Conservation (phyloP, 2,329 filamentous ascomycete genomes). For the Fusarium robinianum region DNA sequence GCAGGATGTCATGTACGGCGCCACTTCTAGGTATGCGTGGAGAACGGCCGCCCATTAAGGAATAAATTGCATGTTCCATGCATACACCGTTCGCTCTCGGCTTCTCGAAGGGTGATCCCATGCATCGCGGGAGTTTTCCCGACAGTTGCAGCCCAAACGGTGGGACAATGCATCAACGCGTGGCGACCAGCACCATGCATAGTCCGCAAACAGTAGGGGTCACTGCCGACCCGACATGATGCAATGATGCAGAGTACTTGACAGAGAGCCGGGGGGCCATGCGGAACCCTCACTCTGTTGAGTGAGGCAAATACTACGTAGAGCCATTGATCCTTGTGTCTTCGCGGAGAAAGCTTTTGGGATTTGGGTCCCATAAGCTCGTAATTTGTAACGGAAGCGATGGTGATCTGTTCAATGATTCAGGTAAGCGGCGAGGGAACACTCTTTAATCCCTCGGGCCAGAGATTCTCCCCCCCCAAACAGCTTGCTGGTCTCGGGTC, state of each 20-base stretch:
- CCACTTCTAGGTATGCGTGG: background rate
- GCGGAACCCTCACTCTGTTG: too few relatives aligned
- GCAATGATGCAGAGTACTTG: background rate
- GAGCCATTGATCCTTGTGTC: background rate
- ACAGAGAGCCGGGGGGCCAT: background rate
- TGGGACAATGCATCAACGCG: background rate
- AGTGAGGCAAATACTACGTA: too few relatives aligned
- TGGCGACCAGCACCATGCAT: background rate
- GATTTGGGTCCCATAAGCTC: background rate
- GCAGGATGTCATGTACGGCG: background rate
- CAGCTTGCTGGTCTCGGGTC: background rate
- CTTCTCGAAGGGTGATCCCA: background rate
- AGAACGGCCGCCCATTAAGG: too few relatives aligned
- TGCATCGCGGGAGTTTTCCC: background rate
- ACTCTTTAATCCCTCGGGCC: background rate
- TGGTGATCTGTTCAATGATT: background rate
- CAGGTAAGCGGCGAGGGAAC: slow-evolving; percentile 1
- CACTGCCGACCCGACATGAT: background rate
- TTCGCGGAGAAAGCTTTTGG: too few relatives aligned
- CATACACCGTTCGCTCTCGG: background rate
- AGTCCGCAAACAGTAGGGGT: slow-evolving; percentile 1
- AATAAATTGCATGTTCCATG: background rate
- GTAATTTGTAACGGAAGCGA: slow-evolving; percentile 4
- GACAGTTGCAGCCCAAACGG: background rate
- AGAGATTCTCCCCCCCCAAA: background rate